Conservation (phyloP, 202 grass and related monocot species). For the Setaria italica region DNA sequence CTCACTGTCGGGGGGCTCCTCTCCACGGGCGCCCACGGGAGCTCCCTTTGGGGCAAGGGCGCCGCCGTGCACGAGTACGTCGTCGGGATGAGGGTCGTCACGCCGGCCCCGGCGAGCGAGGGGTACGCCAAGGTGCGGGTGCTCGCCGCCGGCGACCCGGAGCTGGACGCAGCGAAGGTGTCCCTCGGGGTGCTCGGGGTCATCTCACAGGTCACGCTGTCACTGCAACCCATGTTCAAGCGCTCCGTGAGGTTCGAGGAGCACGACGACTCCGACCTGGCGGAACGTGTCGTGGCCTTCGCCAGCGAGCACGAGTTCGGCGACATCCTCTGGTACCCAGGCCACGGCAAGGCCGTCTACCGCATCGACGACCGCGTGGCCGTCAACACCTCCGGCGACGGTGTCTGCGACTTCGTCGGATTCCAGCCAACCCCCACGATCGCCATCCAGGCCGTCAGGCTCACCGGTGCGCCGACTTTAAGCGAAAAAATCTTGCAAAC, state of each 20-base stretch:
- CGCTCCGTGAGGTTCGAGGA: slow-evolving; percentile 44
- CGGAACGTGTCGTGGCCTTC: slow-evolving; percentile 37
- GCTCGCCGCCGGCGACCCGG: slow-evolving; percentile 32
- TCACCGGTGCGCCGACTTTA: neutral
- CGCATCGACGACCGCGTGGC: slow-evolving; percentile 48
- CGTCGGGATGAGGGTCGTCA: slow-evolving; percentile 51
- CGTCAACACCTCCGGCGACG: slow-evolving; percentile 25
- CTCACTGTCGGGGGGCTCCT: slow-evolving; percentile 60
- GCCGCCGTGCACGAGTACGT: slow-evolving; percentile 70
- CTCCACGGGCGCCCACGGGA: slow-evolving; percentile 64
- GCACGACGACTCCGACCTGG: slow-evolving; percentile 41
- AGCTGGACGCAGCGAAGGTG: slow-evolving; percentile 61
- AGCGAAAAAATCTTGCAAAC: too few species aligned
- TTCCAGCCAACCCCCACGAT: slow-evolving; percentile 1
- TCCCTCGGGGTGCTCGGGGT: slow-evolving; percentile 69
- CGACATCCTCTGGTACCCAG: slow-evolving; percentile 54
- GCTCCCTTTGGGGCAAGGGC: slow-evolving; percentile 58
- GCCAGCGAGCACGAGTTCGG: slow-evolving; percentile 50
- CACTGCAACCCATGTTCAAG: slow-evolving; percentile 62
- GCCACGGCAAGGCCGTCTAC: slow-evolving; percentile 37
- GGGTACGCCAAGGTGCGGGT: slow-evolving; percentile 46
- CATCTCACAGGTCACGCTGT: slow-evolving; percentile 60
- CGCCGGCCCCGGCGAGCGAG: slow-evolving; percentile 41
- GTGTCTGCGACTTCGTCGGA: slow-evolving; percentile 43
- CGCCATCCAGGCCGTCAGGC: neutral